Percentiles rank a stretch among this genome's conserved stretches.
Conservation (phyloP, 176 grass and related monocot genomes). For the Zoysia japonica region DNA sequence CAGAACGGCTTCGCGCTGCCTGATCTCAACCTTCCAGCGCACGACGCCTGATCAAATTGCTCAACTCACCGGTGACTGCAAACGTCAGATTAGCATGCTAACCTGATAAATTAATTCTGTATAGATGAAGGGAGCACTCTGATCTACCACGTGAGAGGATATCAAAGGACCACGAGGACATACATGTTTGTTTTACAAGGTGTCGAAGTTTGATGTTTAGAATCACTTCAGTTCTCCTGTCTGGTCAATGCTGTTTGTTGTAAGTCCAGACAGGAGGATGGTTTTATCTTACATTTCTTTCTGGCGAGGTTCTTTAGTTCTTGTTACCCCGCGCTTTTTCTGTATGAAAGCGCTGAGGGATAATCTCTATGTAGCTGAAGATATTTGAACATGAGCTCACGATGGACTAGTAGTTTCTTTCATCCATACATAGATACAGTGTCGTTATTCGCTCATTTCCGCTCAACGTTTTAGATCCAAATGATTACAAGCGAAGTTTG, state of each 20-base stretch:
- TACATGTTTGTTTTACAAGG: constrained; percentile 20
- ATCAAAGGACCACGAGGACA: not conserved
- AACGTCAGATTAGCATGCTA: constrained; percentile 9
- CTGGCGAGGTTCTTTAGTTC: constrained; percentile 25
- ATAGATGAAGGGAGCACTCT: constrained; percentile 22
- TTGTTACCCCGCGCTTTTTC: constrained; percentile 17
- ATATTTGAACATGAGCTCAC: not conserved
- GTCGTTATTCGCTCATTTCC: not conserved
- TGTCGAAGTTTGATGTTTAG: constrained; percentile 28
- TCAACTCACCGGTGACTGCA: not conserved
- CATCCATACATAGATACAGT: not conserved
- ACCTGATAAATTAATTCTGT: constrained; percentile 46
- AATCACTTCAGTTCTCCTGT: not conserved
- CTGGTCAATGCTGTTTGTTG: constrained; percentile 7
- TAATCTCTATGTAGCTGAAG: not conserved
- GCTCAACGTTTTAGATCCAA: not conserved
- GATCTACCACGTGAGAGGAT: not conserved
- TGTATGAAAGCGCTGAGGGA: constrained; percentile 3
- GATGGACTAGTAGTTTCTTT: not conserved
- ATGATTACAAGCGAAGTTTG: no score
- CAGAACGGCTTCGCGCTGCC: constrained; percentile 40
- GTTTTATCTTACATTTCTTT: constrained; percentile 16
- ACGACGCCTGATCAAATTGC: constrained; percentile 7
- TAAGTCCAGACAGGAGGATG: constrained; percentile 16
- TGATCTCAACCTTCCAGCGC: constrained; percentile 52